Base-by-base conservation (phyloP, 805 yeast genomes). In the Wickerhamiella musiphila region DNA sequence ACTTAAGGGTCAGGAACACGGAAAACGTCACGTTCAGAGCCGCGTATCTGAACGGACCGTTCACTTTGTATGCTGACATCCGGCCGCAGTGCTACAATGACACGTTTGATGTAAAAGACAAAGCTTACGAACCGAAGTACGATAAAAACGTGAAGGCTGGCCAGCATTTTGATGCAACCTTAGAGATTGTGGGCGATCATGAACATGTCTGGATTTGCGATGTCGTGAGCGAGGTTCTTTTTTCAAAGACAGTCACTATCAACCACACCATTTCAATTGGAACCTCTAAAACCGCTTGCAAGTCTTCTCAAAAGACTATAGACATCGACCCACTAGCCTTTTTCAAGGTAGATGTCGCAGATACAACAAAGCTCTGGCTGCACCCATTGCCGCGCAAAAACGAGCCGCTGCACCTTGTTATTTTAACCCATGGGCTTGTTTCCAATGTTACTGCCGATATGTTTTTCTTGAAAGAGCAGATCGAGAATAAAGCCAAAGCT, bases 361-460 rank as follows among this genome's bases (percentile, higher is more conserved):
- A 70, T 40, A 78, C 94, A 0, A 42, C 63, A 3, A 76, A 71
- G 33, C 48, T 86, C 20, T 90, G 96, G 95, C 67, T 70, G 49
- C 48, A 63, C 23, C 90, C 92, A 0, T 65, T 70, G 1, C 62
- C 58, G 2, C 42, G 56, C 8, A 56, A 63, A 0, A 45, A 57
- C 4, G 52, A 55, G 35, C 90, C 92, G 0, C 67, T 74, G 10
- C 98, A 90, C 58, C 57, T 90, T 35, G 90, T 86, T 3, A 61
- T 90, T 4, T 43, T 84, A 9, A 82, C 94, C 0, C 98, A 90
- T 52, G 98, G 98, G 0, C 64, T 90, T 17, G 93, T 82, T 47
- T 79, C 95, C 2, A 90, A 84, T 46, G 67, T 74, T 4, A 74
- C 90, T 2, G 82, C 93, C 8, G 98, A 90, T 52, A 70, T 90